Evolutionary conservation across 1,284 basidiomycete genomes (phyloP).

Genomic region (Trametes polyzona): DNA sequence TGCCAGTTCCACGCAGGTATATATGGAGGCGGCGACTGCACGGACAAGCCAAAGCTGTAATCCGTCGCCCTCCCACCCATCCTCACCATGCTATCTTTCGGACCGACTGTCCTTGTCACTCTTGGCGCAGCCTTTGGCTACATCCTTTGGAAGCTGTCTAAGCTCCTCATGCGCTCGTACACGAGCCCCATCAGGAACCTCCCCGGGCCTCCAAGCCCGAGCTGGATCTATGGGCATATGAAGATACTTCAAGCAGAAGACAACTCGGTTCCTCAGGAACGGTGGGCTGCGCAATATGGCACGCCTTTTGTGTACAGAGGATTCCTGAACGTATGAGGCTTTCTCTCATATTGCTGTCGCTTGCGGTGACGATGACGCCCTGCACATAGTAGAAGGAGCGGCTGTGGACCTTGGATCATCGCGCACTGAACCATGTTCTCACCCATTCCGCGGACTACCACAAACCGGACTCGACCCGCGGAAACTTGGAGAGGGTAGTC

Average conservation of each 20-base stretch:
- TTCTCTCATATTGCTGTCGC: neutral
- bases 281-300: conserved; percentile 62
- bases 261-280: conserved; percentile 47
- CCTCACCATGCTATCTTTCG: neutral
- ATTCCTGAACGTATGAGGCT: conserved; percentile 47
- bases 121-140: neutral
- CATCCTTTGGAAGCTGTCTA: conserved; percentile 9
- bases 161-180: conserved; percentile 24
- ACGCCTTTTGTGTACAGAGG: conserved; percentile 49
- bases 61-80: too few species aligned
- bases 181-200: conserved; percentile 50
- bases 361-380: too few species aligned
- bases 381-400: conserved; percentile 21
- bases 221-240: conserved; percentile 58
- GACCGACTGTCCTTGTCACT: neutral
- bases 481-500: neutral
- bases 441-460: conserved; percentile 35
- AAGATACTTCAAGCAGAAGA: conserved; percentile 44
- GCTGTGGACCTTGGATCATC: conserved; percentile 39
- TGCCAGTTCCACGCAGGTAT: too few species aligned
- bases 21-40: too few species aligned
- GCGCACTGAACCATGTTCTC: conserved; percentile 39
- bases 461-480: conserved; percentile 34
- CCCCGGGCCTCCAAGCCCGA: conserved; percentile 53
- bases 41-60: too few species aligned